Conservation (phyloP, 495 filamentous ascomycete genomes). For the Daldinia childiae region DNA sequence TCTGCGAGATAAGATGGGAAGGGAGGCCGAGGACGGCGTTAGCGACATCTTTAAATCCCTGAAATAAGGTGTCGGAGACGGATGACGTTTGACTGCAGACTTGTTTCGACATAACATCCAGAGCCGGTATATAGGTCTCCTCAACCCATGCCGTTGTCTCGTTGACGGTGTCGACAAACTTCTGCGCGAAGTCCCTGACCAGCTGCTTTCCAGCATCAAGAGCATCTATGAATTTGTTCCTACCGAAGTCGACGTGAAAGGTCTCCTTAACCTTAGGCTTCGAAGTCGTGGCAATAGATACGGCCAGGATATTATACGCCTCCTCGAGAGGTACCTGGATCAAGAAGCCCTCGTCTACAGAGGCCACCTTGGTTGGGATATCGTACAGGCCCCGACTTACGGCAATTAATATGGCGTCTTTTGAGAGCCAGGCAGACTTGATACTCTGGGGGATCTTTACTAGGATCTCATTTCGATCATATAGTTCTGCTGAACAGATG, state of each 20-base stretch:
- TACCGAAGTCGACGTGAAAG: conserved; percentile 56
- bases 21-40: conserved; percentile 40
- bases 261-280: conserved; percentile 59
- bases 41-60: conserved; percentile 37
- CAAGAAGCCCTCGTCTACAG: conserved; percentile 55
- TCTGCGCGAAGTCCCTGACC: conserved; percentile 50
- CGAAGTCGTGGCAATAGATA: conserved; percentile 55
- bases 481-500: conserved; percentile 50
- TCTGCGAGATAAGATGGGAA: conserved; percentile 29
- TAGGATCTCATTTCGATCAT: conserved; percentile 52
- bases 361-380: conserved; percentile 54
- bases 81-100: conserved; percentile 47
- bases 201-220: conserved; percentile 52
- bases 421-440: conserved; percentile 54
- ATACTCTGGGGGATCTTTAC: conserved; percentile 49
- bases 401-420: conserved; percentile 55
- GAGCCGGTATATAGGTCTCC: conserved; percentile 45
- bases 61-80: conserved; percentile 42
- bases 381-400: conserved; percentile 52
- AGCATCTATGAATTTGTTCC: conserved; percentile 46
- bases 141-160: conserved; percentile 50
- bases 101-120: conserved; percentile 46
- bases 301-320: conserved; percentile 53
- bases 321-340: conserved; percentile 53
- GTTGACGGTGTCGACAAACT: conserved; percentile 46